Percentiles rank a stretch among this genome's conserved stretches.
Conservation (phyloP, 768 basidiomycete genomes). For the Termitomyces sp. region DNA sequence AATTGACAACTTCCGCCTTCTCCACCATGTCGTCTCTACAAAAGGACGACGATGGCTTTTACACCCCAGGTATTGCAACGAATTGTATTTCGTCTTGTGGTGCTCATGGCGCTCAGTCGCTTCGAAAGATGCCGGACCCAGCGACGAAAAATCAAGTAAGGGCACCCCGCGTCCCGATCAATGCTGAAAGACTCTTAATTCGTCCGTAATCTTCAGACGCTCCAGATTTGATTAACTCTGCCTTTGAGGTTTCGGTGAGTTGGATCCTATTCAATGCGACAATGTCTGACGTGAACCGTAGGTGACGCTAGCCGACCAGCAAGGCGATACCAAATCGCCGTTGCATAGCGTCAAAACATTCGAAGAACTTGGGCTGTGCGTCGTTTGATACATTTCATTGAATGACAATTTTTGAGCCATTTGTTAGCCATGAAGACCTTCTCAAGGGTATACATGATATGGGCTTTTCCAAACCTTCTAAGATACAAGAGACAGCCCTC, state of each 20-base stretch:
- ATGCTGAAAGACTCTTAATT: background rate
- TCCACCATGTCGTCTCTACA: constrained; percentile 36
- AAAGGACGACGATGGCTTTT: constrained; percentile 80
- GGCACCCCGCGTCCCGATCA: background rate
- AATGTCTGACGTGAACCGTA: constrained; percentile 19
- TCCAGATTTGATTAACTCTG: constrained; percentile 69
- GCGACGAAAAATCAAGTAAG: constrained; percentile 24
- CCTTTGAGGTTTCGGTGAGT: constrained; percentile 73
- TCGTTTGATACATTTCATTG: constrained; percentile 5
- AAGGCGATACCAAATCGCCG: constrained; percentile 93
- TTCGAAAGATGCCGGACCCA: constrained; percentile 17
- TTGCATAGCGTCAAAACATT: constrained; percentile 91
- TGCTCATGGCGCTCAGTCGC: constrained; percentile 2
- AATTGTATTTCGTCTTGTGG: background rate
- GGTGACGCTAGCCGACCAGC: constrained; percentile 97
- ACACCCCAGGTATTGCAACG: constrained; percentile 45
- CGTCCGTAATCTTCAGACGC: constrained; percentile 17
- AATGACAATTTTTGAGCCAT: background rate
- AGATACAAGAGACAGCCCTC: constrained; percentile 96
- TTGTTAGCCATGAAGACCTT: constrained; percentile 68
- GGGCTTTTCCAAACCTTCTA: constrained; percentile 96
- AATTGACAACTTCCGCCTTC: background rate
- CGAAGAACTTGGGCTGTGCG: constrained; percentile 92
- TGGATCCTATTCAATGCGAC: background rate
- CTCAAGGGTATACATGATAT: constrained; percentile 92